A percentile compares a stretch with the other conserved stretches of the same genome.
phyloP scores from a whole-genome alignment of 2,329 filamentous ascomycete genomes.

The Dactylellina drechsleri region DNA sequence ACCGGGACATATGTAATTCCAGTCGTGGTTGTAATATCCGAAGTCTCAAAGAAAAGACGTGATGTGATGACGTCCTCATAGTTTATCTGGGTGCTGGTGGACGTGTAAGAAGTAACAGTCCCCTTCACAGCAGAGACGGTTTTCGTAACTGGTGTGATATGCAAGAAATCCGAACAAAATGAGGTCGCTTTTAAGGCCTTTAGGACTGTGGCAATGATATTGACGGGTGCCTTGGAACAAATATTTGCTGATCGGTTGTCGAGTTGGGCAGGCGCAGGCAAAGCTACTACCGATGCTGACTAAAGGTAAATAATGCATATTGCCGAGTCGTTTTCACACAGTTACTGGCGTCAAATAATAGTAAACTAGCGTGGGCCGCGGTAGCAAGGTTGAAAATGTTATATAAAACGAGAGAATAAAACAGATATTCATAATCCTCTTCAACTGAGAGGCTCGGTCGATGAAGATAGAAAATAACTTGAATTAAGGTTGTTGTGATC shows the following conservation, averaged over 20 bases:
- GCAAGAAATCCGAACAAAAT: conserved; percentile 21
- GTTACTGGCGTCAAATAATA: no score
- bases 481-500: no score
- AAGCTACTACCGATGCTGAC: conserved; percentile 5
- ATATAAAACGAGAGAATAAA: background rate
- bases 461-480: background rate
- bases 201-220: conserved; percentile 3
- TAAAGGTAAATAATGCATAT: conserved; percentile 17
- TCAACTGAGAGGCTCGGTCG: background rate
- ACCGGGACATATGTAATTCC: conserved; percentile 23
- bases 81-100: conserved; percentile 18
- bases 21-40: conserved; percentile 19
- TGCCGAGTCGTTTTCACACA: background rate
- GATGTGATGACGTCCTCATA: conserved; percentile 8
- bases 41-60: conserved; percentile 17
- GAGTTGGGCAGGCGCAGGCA: conserved; percentile 8
- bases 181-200: conserved; percentile 17
- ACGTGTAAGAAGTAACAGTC: conserved; percentile 21
- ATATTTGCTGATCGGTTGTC: conserved; percentile 11
- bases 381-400: no score
- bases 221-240: conserved; percentile 10
- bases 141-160: conserved; percentile 19
- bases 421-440: background rate
- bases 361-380: background rate
- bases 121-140: conserved; percentile 3